Percentiles rank a stretch among this genome's conserved stretches.
Evolutionary conservation across 805 yeast genomes (phyloP).

Genomic region (Diddensiella transvaalensis): DNA sequence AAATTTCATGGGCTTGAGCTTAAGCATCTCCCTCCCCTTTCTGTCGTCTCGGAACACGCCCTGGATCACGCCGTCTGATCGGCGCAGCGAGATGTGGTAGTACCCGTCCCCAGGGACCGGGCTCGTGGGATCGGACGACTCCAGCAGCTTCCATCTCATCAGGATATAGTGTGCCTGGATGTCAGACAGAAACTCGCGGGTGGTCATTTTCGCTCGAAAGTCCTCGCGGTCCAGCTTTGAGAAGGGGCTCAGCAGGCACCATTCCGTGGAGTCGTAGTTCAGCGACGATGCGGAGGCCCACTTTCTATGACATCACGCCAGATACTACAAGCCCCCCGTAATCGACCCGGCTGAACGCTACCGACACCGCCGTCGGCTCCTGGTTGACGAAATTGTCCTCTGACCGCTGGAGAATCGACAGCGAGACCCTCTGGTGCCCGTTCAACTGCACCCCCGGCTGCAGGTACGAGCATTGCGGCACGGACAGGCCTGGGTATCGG

Average conservation of each 20-base stretch:
- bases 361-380: background rate
- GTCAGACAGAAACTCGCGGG: slow-evolving; percentile 3
- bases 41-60: background rate
- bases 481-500: background rate
- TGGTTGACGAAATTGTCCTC: slow-evolving; percentile 4
- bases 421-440: slow-evolving; percentile 2
- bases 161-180: slow-evolving; percentile 3
- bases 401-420: background rate
- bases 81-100: slow-evolving; percentile 1
- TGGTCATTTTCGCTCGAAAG: background rate
- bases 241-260: slow-evolving; percentile 3
- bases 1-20: background rate
- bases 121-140: background rate
- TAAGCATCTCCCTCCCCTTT: background rate
- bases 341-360: background rate
- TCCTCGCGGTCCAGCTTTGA: background rate
- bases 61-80: slow-evolving; percentile 5
- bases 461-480: slow-evolving; percentile 4
- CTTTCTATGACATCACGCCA: background rate
- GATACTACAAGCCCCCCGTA: background rate
- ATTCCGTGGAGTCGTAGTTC: background rate
- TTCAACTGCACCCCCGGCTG: slow-evolving; percentile 8
- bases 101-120: background rate
- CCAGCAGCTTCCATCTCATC: slow-evolving; percentile 4
- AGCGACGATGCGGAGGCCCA: slow-evolving; percentile 4